These are phyloP conservation scores for Phoma sp. DNA, from an alignment of 2,329 filamentous ascomycete genomes.

Conservation along the genomic window DNA sequence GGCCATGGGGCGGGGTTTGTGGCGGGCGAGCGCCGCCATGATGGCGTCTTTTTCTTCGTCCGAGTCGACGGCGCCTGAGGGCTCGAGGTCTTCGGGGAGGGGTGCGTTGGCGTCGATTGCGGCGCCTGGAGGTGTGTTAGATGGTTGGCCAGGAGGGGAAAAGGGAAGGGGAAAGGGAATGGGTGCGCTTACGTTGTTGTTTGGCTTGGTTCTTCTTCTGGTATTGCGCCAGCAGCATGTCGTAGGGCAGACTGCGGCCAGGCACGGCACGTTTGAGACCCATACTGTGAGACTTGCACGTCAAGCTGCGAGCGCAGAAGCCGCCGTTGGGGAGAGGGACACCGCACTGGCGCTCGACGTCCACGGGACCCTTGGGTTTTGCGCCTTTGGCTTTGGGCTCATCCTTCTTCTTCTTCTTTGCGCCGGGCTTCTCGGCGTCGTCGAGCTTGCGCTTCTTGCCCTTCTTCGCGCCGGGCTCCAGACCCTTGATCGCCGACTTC, in stretches of 20 bases:
- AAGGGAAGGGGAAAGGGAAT: not conserved
- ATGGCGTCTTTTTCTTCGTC: constrained; percentile 93
- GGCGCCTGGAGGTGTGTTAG: constrained; percentile 66
- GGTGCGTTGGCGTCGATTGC: constrained; percentile 94
- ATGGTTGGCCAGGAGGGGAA: too few relatives aligned
- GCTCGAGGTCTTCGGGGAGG: constrained; percentile 80
- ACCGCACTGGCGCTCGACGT: constrained; percentile 93
- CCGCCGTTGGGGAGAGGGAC: constrained; percentile 84
- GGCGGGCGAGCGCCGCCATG: constrained; percentile 76
- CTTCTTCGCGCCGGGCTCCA: constrained; percentile 49
- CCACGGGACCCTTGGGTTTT: constrained; percentile 90
- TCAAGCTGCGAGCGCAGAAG: constrained; percentile 84
- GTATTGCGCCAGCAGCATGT: constrained; percentile 75
- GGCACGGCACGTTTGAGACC: constrained; percentile 88
- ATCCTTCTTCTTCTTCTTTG: constrained; percentile 91
- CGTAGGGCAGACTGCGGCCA: constrained; percentile 85
- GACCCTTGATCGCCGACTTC: constrained; percentile 51
- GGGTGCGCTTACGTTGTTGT: constrained; percentile 77
- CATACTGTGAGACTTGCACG: constrained; percentile 96
- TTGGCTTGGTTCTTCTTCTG: constrained; percentile 98
- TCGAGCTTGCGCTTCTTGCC: constrained; percentile 57
- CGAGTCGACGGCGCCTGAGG: constrained; percentile 76
- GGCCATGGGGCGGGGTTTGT: constrained; percentile 78
- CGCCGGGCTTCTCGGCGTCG: constrained; percentile 79
- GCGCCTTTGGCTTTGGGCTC: constrained; percentile 82